Evolutionary conservation across 2,329 filamentous ascomycete genomes (phyloP).

Genomic region (Seiridium unicorne): DNA sequence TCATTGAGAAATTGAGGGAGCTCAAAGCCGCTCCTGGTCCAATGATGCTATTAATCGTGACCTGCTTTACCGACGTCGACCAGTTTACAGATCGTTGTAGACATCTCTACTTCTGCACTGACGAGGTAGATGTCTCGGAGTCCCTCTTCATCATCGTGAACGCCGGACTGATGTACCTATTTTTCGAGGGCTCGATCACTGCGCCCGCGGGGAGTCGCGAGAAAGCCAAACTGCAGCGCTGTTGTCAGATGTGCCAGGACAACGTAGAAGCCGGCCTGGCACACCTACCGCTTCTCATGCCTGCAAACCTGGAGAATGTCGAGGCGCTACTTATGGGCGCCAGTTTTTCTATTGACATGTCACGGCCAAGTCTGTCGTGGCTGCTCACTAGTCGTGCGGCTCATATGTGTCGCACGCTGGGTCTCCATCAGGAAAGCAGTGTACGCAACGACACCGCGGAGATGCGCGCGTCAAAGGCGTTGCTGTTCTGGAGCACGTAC

Average conservation of each 20-base stretch:
- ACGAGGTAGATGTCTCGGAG: conserved; percentile 42
- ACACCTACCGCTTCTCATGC: conserved; percentile 43
- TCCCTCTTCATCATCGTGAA: conserved; percentile 43
- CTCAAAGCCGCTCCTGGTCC: conserved; percentile 45
- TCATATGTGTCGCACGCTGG: conserved; percentile 31
- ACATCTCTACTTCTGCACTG: conserved; percentile 48
- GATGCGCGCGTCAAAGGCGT: conserved; percentile 29
- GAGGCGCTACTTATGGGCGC: conserved; percentile 44
- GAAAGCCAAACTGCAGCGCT: conserved; percentile 23
- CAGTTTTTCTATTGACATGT: conserved; percentile 26
- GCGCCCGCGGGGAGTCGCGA: conserved; percentile 16
- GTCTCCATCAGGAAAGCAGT: conserved; percentile 27
- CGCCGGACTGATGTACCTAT: conserved; percentile 27
- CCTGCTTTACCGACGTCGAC: conserved; percentile 46
- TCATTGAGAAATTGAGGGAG: conserved; percentile 47
- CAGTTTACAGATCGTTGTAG: conserved; percentile 50
- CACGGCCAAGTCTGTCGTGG: conserved; percentile 28
- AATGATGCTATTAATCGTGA: conserved; percentile 48
- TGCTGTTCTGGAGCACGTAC: conserved; percentile 58
- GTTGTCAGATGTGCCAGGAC: conserved; percentile 24
- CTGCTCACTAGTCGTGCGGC: conserved; percentile 25
- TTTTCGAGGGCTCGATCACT: conserved; percentile 26
- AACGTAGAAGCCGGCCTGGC: conserved; percentile 29
- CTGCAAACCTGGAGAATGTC: conserved; percentile 44
- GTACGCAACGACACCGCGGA: conserved; percentile 18